phyloP scores from a whole-genome alignment of 768 basidiomycete genomes.

The Boletales sp. region DNA sequence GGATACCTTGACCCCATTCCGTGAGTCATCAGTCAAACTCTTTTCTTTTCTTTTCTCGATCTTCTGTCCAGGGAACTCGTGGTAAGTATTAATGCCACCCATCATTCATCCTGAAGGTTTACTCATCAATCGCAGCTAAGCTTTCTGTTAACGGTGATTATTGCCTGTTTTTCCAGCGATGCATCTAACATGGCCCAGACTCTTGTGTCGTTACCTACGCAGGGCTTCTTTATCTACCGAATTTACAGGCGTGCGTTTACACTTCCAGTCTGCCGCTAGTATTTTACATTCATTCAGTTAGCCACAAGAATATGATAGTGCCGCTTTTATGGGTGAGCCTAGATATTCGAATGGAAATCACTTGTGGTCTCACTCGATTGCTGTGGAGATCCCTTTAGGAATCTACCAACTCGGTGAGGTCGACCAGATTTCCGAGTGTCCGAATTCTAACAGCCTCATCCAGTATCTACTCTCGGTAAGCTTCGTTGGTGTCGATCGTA shows the following conservation, averaged over 20 bases:
- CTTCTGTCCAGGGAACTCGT: background rate
- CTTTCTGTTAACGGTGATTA: background rate
- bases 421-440: too few species aligned
- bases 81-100: background rate
- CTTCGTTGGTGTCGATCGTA: too few species aligned
- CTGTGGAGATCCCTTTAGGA: too few species aligned
- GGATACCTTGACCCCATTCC: background rate
- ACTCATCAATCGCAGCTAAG: background rate
- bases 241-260: background rate
- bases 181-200: background rate
- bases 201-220: background rate
- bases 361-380: too few species aligned
- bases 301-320: background rate
- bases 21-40: background rate
- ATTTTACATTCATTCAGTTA: background rate
- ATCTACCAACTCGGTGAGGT: too few species aligned
- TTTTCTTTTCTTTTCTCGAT: background rate
- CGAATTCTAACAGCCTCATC: too few species aligned
- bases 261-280: too few species aligned
- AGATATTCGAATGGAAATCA: too few species aligned
- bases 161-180: background rate
- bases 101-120: too few species aligned
- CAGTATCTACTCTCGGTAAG: too few species aligned
- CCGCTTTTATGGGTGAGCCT: background rate
- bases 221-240: background rate